Evolutionary conservation across 2,329 filamentous ascomycete genomes (phyloP).

Genomic region (Exophiala calicioides): DNA sequence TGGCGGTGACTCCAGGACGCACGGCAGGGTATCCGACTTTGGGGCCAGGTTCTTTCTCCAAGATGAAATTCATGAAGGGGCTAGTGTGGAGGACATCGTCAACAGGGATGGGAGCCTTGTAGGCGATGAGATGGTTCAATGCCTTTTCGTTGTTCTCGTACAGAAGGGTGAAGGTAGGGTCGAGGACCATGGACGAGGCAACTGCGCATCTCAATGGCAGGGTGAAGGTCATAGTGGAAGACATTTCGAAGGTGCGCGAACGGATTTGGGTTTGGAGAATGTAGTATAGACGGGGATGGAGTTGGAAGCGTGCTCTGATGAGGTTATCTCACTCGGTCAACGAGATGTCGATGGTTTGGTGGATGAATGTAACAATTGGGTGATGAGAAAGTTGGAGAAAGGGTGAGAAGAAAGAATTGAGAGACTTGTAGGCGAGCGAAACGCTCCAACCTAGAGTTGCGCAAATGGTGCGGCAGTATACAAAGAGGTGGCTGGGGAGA

Average conservation of each 20-base stretch:
- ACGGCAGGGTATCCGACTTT: conserved; percentile 21
- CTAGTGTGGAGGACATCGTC: conserved; percentile 4
- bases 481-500: no score
- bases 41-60: conserved; percentile 20
- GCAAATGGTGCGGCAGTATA: no score
- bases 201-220: conserved; percentile 16
- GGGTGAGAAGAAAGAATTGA: no score
- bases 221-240: conserved; percentile 9
- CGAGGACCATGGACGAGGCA: conserved; percentile 10
- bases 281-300: background rate
- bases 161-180: conserved; percentile 19
- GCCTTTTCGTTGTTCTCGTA: conserved; percentile 21
- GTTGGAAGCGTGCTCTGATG: background rate
- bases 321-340: no score
- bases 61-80: conserved; percentile 12
- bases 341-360: no score
- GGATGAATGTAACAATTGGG: no score
- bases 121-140: conserved; percentile 16
- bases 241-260: conserved; percentile 3
- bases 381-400: no score
- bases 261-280: background rate
- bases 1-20: conserved; percentile 14
- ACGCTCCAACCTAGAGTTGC: no score
- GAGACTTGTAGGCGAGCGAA: no score
- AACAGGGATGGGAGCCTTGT: conserved; percentile 13